Evolutionary conservation across 176 grass and related monocot genomes (phyloP).

Genomic region (Aegilops tauschii): DNA sequence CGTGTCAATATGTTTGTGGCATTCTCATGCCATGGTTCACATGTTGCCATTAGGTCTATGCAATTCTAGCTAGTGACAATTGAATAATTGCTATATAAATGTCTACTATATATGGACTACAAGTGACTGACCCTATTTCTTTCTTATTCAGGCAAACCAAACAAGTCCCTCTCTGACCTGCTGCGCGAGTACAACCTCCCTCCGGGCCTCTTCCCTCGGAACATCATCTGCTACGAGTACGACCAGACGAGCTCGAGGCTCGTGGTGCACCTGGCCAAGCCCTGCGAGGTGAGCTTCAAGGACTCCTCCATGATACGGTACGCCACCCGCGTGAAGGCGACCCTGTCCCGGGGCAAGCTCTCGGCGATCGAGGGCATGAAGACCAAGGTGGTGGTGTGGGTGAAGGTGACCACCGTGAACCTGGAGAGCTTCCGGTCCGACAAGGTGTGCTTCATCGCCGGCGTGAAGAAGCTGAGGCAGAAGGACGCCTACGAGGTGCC

Average conservation of each 20-base stretch:
- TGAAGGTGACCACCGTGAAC: constrained; percentile 75
- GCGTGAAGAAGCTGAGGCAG: constrained; percentile 86
- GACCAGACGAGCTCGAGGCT: constrained; percentile 74
- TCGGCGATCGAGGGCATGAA: constrained; percentile 84
- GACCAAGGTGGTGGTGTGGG: constrained; percentile 87
- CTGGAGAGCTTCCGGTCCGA: constrained; percentile 85
- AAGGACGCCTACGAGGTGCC: constrained; percentile 86
- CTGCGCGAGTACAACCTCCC: constrained; percentile 81
- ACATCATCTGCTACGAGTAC: constrained; percentile 93
- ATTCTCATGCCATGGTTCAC: neutral
- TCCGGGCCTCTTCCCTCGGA: constrained; percentile 81
- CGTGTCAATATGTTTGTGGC: neutral
- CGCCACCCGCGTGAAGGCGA: constrained; percentile 67
- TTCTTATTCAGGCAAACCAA: constrained; percentile 59
- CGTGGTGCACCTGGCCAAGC: constrained; percentile 77
- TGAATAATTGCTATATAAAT: neutral
- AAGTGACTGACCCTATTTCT: neutral
- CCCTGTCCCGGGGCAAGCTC: constrained; percentile 73
- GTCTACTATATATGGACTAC: neutral
- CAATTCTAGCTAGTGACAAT: neutral
- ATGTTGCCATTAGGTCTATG: neutral
- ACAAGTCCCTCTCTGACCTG: constrained; percentile 73
- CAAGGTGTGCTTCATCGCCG: constrained; percentile 87
- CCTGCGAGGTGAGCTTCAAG: constrained; percentile 87
- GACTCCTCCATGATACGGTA: constrained; percentile 76